Evolutionary conservation across 768 basidiomycete genomes (phyloP), one percentile per base, ranked within the genome.

Genomic region (Hemileccinum rubropunctum): DNA sequence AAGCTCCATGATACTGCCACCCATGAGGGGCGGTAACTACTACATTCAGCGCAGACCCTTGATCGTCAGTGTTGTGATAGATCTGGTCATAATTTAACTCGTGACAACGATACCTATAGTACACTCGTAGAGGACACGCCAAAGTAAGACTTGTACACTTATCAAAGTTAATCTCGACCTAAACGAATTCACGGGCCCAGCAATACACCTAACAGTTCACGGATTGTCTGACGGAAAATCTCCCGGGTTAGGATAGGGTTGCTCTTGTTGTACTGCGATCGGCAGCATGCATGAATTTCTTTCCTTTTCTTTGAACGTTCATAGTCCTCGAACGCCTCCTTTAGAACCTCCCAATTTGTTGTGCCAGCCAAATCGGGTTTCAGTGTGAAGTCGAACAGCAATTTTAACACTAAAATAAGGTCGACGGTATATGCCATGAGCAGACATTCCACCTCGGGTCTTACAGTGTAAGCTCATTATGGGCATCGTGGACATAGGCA

Each of bases 281-380:
- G 37, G 34, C 37, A 52, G 7, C 9, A 33, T 2, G 14, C 30
- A 34, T 52, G 51, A 3, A 43, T 32, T 14, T 39, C 8, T 12
- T 34, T 39, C 13, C 47, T 37, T 44, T 15, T 39, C 17, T 39
- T 39, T 18, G 42, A 52, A 27, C 27, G 23, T 8, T 44, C 37
- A 34, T 48, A 49, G 11, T 34, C 27, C 27, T 53, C 52, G 21
- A 53, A 53, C 6, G 38, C 48, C 34, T 45, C 38, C 26, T 41
- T 49, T 4, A 53, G 17, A 14, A 45, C 43, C 8, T 41, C 51
- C 51, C 47, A 52, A 12, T 52, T 35, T 1, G 47, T 30, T 18
- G 21, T 49, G 1, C 47, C 51, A n/a, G 47, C 47, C 26, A 52
- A 15, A 48, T 52, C 32, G 13, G 51, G 51, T 11, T 44, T 45